Percentiles rank a stretch among this genome's conserved stretches.
Evolutionary conservation across 2,329 filamentous ascomycete species (phyloP).

Genomic region (Proliferodiscus dingleyae): DNA sequence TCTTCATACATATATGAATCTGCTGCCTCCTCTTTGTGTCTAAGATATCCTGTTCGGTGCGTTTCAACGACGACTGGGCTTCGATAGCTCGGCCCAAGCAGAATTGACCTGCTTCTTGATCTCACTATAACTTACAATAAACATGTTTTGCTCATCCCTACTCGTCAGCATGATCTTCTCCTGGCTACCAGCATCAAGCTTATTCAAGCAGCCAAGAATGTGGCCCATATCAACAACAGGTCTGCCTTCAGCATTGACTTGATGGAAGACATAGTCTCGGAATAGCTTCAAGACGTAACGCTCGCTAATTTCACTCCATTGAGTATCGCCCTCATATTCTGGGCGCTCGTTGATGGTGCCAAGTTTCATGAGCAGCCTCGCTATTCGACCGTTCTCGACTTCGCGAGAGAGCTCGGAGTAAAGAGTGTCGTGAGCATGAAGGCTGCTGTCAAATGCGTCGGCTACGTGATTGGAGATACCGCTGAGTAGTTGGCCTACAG

Average conservation of each 20-base stretch:
- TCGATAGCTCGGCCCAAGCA: conserved; percentile 51
- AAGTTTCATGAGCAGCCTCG: conserved; percentile 77
- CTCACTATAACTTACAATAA: conserved; percentile 87
- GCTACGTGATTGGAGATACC: conserved; percentile 76
- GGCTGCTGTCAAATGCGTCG: conserved; percentile 67
- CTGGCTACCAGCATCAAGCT: conserved; percentile 82
- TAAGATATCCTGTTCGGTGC: background rate
- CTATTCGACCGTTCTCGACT: conserved; percentile 82
- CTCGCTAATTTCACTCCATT: conserved; percentile 90
- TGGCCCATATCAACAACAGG: conserved; percentile 84
- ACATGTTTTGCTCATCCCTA: conserved; percentile 82
- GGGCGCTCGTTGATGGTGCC: conserved; percentile 85
- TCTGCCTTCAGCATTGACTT: conserved; percentile 79
- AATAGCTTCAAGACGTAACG: conserved; percentile 92
- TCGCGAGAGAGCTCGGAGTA: conserved; percentile 70
- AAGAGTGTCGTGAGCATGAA: conserved; percentile 75
- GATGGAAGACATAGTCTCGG: conserved; percentile 95
- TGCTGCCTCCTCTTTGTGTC: too few relatives aligned
- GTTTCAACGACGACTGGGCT: conserved; percentile 12
- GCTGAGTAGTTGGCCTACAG: conserved; percentile 72
- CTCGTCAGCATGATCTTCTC: conserved; percentile 83
- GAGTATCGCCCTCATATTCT: conserved; percentile 70
- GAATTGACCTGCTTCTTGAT: conserved; percentile 61
- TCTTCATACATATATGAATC: too few relatives aligned
- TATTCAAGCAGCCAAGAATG: conserved; percentile 81